Base-by-base conservation (phyloP, 2,329 filamentous ascomycete species). In the Ascocoryne sarcoides region DNA sequence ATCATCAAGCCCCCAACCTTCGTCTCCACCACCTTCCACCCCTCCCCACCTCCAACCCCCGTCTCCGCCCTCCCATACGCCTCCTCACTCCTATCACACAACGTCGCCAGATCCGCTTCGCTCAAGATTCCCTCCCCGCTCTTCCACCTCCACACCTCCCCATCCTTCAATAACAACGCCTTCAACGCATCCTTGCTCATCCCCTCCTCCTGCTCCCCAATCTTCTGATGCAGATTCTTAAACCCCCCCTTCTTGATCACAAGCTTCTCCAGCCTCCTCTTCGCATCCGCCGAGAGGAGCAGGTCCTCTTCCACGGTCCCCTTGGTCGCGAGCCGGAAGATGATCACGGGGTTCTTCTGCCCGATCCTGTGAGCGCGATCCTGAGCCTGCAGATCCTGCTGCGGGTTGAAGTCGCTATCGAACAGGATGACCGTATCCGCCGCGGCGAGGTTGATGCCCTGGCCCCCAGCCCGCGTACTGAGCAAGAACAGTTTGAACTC, bases 371-470 rank as follows among this genome's bases (percentile, higher is more conserved):
- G 92, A 1, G 86, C 88, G 4, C 92, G 85, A 57, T 98, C 92
- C 62, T 96, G 92, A 0, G 92, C 92, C 58, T 98, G 92, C 0
- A 98, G 70, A 60, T 98, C 92, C 58, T 95, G 90, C 60, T 98
- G 92, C 0, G 92, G 92, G 54, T 98, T 98, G 79, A 90, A 95
- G 55, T 95, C 76, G 2, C 72, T 79, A 61, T 96, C 90, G 52
- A 92, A 96, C 0, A 96, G 69, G 33, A 96, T 83, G 9, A 95
- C 90, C 0, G 90, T 95, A 53, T 96, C 90, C 0, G 90, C 90
- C 1, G 82, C 82, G 0, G 86, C 86, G 0, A 96, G 77, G 55
- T 95, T 96, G 68, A 96, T 96, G 36, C 90, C 90, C 56, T 95
- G 88, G 0, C 92, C 92, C 16, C 92, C 92, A 0, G 92, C 92